phyloP scores from a whole-genome alignment of 2,329 filamentous ascomycete genomes.

The Neocatenulostroma microsporum region DNA sequence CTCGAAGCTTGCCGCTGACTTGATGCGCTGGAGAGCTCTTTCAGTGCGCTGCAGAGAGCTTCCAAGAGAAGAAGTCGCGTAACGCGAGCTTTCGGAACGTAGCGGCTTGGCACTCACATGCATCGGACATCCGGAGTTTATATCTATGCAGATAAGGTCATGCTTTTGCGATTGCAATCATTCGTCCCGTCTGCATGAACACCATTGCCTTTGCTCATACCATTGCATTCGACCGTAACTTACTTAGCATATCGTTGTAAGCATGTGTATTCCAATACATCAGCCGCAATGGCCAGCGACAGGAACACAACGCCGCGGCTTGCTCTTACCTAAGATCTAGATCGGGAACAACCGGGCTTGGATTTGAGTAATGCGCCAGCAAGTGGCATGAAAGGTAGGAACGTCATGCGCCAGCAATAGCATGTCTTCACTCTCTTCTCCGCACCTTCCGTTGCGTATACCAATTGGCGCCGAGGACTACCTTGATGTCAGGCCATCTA shows the following conservation, averaged over 20 bases:
- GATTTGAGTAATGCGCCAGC: background rate
- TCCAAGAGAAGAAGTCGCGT: background rate
- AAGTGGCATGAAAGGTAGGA: conserved; percentile 6
- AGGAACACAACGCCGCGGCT: background rate
- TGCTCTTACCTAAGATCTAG: conserved; percentile 7
- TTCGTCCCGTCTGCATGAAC: too few species aligned
- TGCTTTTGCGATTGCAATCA: background rate
- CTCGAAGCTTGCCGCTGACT: background rate
- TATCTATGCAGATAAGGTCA: background rate
- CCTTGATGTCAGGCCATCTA: background rate
- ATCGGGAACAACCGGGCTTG: conserved; percentile 3
- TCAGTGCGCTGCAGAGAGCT: too few species aligned
- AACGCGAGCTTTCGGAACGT: too few species aligned
- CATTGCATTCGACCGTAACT: too few species aligned
- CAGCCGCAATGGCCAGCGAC: too few species aligned
- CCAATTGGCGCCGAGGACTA: too few species aligned
- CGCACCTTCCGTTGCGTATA: background rate
- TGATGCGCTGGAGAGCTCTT: too few species aligned
- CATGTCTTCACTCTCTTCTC: background rate
- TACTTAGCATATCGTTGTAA: too few species aligned
- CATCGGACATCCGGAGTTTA: background rate
- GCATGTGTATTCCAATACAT: too few species aligned
- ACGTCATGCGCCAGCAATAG: conserved; percentile 2
- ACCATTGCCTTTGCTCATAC: too few species aligned
- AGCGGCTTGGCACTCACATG: background rate